Conservation (phyloP, 495 filamentous ascomycete genomes). For the Penicillium antarcticum region DNA sequence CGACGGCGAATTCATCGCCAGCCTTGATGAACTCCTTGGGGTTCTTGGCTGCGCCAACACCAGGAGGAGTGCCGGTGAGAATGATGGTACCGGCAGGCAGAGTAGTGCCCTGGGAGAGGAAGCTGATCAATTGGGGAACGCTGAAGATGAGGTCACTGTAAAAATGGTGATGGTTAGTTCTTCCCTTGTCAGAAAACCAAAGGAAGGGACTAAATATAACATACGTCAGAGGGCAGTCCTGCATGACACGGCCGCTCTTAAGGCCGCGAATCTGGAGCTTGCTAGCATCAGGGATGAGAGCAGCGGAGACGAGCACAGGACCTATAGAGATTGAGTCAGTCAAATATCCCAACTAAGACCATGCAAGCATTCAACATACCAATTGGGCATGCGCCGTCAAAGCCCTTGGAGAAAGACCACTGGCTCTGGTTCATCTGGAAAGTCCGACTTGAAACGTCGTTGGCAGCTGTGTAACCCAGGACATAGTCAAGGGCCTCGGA, state of each 20-base stretch:
- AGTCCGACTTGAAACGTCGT: conserved; percentile 78
- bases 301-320: conserved; percentile 52
- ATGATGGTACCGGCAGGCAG: conserved; percentile 77
- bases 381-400: conserved; percentile 76
- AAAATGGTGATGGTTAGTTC: background rate
- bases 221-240: conserved; percentile 57
- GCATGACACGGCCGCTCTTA: conserved; percentile 66
- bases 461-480: conserved; percentile 74
- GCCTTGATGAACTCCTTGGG: conserved; percentile 53
- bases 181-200: background rate
- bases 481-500: conserved; percentile 70
- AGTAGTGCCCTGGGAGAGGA: conserved; percentile 75
- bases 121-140: conserved; percentile 68
- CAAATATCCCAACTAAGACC: background rate
- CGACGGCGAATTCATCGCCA: conserved; percentile 59
- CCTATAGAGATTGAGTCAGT: conserved; percentile 23
- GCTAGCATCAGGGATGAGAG: conserved; percentile 60
- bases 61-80: conserved; percentile 72
- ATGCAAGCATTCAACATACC: conserved; percentile 35
- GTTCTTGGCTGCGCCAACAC: conserved; percentile 52
- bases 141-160: conserved; percentile 71
- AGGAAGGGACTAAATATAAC: conserved; percentile 6
- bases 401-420: conserved; percentile 80
- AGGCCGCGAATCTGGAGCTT: conserved; percentile 60
- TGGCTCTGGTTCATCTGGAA: conserved; percentile 77